phyloP scores from a whole-genome alignment of 257 asterid species.

The Parsonsia alboflavescens region DNA sequence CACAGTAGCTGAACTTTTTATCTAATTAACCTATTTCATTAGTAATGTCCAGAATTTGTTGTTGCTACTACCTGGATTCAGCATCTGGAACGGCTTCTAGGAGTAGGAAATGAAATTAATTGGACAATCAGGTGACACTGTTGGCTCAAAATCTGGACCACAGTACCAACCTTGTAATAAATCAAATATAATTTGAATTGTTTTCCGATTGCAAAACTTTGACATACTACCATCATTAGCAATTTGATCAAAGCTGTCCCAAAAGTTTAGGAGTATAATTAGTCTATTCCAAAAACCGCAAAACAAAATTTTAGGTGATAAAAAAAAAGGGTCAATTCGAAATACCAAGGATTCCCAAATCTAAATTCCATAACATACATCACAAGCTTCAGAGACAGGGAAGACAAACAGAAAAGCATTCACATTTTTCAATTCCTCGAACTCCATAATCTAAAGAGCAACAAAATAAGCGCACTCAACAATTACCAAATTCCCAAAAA shows the following conservation, averaged over 20 bases:
- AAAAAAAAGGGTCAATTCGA: not conserved
- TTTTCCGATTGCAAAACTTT: not conserved
- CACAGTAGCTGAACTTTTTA: not conserved
- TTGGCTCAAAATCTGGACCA: not conserved
- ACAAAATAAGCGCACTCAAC: constrained; percentile 10
- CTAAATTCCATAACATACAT: constrained; percentile 14
- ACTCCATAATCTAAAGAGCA: constrained; percentile 26
- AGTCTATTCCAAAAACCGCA: not conserved
- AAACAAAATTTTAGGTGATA: not conserved
- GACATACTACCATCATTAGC: not conserved
- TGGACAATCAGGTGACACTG: not conserved
- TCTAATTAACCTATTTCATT: not conserved
- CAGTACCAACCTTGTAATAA: not conserved
- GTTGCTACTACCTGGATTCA: not conserved
- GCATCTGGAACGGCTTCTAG: not conserved
- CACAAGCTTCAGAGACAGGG: constrained; percentile 16
- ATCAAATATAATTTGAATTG: not conserved
- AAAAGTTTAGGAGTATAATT: not conserved
- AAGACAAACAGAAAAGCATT: constrained; percentile 16
- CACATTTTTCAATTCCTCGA: constrained; percentile 37
- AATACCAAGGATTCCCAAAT: constrained; percentile 25
- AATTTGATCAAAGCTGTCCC: not conserved
- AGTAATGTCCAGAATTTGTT: not conserved
- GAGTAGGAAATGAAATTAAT: not conserved
- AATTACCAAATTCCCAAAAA: constrained; percentile 18